Conservation (phyloP, 2,329 filamentous ascomycete species). For the Trichothecium sympodiale region DNA sequence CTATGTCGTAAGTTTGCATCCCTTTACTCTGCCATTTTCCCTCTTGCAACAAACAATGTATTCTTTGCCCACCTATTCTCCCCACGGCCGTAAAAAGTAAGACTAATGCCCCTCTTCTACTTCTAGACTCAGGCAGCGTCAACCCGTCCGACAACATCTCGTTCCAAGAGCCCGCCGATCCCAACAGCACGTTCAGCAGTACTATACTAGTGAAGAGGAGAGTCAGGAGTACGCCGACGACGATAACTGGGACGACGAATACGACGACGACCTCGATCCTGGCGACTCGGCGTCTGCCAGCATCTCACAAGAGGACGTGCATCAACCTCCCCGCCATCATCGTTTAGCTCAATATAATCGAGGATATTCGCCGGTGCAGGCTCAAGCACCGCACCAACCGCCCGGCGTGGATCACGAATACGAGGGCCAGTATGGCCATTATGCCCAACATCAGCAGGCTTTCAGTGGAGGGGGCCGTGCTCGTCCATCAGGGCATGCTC, state of each 20-base stretch:
- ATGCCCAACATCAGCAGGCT: conserved; percentile 10
- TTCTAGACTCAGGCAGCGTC: conserved; percentile 1
- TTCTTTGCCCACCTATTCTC: too few species aligned
- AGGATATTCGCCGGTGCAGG: conserved; percentile 26
- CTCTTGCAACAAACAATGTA: too few species aligned
- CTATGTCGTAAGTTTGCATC: too few species aligned
- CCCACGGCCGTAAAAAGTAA: too few species aligned
- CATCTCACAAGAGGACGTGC: conserved; percentile 20
- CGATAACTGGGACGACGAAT: conserved; percentile 22
- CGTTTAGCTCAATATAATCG: conserved; percentile 13
- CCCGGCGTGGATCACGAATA: conserved; percentile 61
- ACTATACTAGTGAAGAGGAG: not conserved
- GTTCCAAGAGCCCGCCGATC: not conserved
- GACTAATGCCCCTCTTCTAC: too few species aligned
- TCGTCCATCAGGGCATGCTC: conserved; percentile 17
- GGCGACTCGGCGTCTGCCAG: conserved; percentile 45
- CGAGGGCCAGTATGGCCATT: conserved; percentile 25
- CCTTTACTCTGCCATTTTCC: too few species aligned
- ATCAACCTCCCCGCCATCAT: conserved; percentile 16
- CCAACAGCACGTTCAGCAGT: not conserved
- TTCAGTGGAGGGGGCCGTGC: conserved; percentile 11
- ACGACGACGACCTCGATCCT: conserved; percentile 41
- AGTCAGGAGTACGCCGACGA: conserved; percentile 14
- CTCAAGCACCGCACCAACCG: conserved; percentile 33
- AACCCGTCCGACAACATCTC: not conserved